Evolutionary conservation across 2,329 filamentous ascomycete species (phyloP).

Genomic region (Neonectria neomacrospora): DNA sequence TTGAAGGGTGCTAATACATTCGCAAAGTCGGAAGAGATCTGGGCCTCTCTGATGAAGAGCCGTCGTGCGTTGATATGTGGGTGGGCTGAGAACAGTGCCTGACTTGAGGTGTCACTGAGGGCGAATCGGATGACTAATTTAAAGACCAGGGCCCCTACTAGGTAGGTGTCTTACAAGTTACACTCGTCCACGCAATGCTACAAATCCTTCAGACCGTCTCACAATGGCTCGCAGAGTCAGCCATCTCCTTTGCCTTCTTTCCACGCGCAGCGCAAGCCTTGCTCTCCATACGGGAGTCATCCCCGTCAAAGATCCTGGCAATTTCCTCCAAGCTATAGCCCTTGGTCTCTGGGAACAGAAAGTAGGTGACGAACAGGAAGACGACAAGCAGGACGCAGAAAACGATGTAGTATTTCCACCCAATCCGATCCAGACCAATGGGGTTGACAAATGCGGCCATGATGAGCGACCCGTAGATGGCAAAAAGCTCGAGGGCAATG

Average conservation of each 20-base stretch:
- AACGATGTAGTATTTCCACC: constrained; percentile 55
- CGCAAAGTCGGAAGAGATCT: constrained; percentile 8
- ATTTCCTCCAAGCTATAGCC: constrained; percentile 43
- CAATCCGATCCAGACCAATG: constrained; percentile 46
- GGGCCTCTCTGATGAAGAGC: not conserved
- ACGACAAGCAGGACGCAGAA: constrained; percentile 44
- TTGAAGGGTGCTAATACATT: not conserved
- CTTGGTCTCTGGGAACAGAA: constrained; percentile 49
- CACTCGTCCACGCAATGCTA: not conserved
- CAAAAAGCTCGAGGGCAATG: constrained; percentile 59
- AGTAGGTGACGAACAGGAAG: constrained; percentile 37
- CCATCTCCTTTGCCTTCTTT: constrained; percentile 3
- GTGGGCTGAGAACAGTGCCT: constrained; percentile 5
- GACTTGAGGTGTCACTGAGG: constrained; percentile 6
- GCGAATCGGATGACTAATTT: constrained; percentile 21
- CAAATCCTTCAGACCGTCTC: constrained; percentile 3
- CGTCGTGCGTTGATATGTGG: constrained; percentile 10
- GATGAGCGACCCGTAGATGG: constrained; percentile 49
- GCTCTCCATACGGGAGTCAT: constrained; percentile 17
- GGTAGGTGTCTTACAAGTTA: no score
- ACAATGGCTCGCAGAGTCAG: constrained; percentile 18
- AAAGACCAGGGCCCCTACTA: not conserved
- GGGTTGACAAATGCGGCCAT: constrained; percentile 51
- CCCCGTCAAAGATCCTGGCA: constrained; percentile 39
- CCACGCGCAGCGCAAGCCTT: not conserved